Conservation (phyloP, 139 green algal species). For the Auxenochlorella pyrenoidosa region DNA sequence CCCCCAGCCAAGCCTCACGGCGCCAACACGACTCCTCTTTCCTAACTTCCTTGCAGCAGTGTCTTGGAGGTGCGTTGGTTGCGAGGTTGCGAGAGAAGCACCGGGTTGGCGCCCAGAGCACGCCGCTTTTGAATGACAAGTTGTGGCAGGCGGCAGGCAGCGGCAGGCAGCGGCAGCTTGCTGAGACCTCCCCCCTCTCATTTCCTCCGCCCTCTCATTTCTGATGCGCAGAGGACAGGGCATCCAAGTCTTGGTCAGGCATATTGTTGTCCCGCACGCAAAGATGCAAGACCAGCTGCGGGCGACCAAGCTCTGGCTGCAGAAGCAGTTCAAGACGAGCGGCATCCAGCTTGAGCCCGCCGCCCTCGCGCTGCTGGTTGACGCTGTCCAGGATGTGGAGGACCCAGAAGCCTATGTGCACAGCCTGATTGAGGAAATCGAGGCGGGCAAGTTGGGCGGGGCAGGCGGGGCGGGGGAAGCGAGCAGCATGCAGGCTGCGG, state of each 20-base stretch:
- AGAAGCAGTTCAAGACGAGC: slow-evolving; percentile 53
- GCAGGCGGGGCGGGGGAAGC: background rate
- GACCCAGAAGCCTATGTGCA: slow-evolving; percentile 49
- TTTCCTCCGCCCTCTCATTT: background rate
- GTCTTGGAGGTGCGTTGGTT: too few relatives aligned
- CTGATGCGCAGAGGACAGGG: background rate
- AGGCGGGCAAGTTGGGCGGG: slow-evolving; percentile 29
- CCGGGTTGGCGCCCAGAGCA: background rate
- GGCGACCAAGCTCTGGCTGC: slow-evolving; percentile 45
- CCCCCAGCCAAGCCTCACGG: too few relatives aligned
- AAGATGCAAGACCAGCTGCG: slow-evolving; percentile 35
- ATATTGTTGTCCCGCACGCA: too few relatives aligned
- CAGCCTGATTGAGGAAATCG: slow-evolving; percentile 49
- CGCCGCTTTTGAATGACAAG: background rate
- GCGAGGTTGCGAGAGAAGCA: too few relatives aligned
- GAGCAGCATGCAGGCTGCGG: background rate
- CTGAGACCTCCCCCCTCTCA: too few relatives aligned
- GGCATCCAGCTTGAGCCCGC: slow-evolving; percentile 47
- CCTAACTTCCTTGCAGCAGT: too few relatives aligned
- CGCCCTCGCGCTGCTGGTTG: slow-evolving; percentile 46
- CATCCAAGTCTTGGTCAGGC: too few relatives aligned
- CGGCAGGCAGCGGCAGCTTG: background rate
- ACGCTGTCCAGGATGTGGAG: slow-evolving; percentile 44
- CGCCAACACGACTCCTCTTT: too few relatives aligned
- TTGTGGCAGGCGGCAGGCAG: background rate